A percentile compares a stretch with the other conserved stretches of the same genome.
Conservation (phyloP, 352 stramenopile species). For the Phytophthora colocasiae region DNA sequence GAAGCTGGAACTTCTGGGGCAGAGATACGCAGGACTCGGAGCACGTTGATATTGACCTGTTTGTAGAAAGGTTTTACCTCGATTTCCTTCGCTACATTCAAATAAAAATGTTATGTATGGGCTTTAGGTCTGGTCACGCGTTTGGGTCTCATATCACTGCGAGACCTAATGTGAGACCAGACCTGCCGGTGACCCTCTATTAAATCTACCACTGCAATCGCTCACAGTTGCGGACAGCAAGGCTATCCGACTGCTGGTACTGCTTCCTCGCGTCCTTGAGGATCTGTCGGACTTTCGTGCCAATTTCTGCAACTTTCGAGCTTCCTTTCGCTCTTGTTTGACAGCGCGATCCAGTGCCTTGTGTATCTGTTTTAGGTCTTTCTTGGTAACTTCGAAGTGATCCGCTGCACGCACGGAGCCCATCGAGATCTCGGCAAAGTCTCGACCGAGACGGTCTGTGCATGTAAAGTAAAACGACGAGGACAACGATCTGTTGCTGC, state of each 20-base stretch:
- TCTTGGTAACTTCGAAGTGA: constrained; percentile 20
- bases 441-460: constrained; percentile 13
- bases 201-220: too few species aligned
- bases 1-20: too few species aligned
- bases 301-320: constrained; percentile 42
- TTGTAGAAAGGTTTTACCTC: too few species aligned
- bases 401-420: constrained; percentile 6
- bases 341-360: constrained; percentile 38
- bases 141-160: too few species aligned
- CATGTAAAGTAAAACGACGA: constrained; percentile 17
- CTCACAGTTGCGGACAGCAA: constrained; percentile 16
- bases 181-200: too few species aligned
- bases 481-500: constrained; percentile 26
- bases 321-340: constrained; percentile 44
- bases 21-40: too few species aligned
- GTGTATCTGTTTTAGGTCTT: constrained; percentile 41
- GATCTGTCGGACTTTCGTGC: constrained; percentile 20
- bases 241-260: constrained; percentile 19
- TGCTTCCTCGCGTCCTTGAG: constrained; percentile 14
- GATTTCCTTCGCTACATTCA: too few species aligned
- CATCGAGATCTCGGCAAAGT: constrained; percentile 6
- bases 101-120: too few species aligned
- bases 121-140: too few species aligned
- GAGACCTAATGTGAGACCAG: too few species aligned
- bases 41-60: too few species aligned